Evolutionary conservation across 225 moss, liverwort and hornwort species (phyloP).

Genomic region (Climacium dendroides): DNA sequence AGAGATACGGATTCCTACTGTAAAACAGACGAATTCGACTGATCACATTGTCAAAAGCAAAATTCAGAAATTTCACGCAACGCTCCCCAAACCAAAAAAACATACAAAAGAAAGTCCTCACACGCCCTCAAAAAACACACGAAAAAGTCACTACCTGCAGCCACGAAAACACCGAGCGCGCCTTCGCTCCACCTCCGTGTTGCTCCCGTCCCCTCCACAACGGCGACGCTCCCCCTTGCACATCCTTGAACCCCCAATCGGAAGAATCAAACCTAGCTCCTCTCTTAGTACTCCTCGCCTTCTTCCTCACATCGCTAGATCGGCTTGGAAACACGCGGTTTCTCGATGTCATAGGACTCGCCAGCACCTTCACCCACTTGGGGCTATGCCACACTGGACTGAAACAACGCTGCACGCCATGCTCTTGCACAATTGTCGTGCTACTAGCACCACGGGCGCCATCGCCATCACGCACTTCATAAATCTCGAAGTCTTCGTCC

Average conservation of each 20-base stretch:
- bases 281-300: background rate
- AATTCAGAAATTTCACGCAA: background rate
- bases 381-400: conserved; percentile 34
- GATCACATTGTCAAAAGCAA: background rate
- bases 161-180: conserved; percentile 34
- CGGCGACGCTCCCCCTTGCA: background rate
- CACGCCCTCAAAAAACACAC: rapidly evolving
- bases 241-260: conserved; percentile 8
- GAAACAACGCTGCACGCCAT: conserved; percentile 10
- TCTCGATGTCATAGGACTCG: conserved; percentile 17
- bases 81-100: background rate
- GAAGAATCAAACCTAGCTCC: background rate
- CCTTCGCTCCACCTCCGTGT: background rate
- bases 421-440: background rate
- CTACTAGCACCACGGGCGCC: background rate
- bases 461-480: background rate
- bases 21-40: background rate
- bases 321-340: conserved; percentile 44
- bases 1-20: background rate
- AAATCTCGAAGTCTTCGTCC: background rate
- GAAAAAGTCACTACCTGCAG: conserved; percentile 5
- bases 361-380: conserved; percentile 42
- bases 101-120: background rate
- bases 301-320: conserved; percentile 23
- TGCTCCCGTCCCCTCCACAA: background rate